A percentile compares a stretch with the other conserved stretches of the same genome.
These are phyloP conservation scores for Microglena sp. DNA, from an alignment of 139 green algal genomes.

Conservation along the genomic window DNA sequence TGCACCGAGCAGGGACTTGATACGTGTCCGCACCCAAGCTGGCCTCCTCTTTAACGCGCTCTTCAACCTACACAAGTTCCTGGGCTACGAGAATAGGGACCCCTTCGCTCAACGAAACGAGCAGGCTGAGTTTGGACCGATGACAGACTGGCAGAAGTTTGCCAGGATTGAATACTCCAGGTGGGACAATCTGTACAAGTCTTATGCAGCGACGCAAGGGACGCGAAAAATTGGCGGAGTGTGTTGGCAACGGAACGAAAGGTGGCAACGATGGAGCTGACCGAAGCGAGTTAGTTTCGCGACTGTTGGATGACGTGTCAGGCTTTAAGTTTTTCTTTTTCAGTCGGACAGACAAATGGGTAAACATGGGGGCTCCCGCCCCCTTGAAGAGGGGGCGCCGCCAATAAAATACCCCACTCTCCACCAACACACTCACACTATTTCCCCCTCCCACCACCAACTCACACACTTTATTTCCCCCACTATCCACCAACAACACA, in stretches of 20 bases:
- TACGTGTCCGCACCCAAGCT: slow-evolving; percentile 51
- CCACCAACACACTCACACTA: no score
- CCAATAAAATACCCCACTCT: no score
- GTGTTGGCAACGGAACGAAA: not conserved
- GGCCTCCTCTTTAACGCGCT: slow-evolving; percentile 95
- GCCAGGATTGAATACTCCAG: slow-evolving; percentile 55
- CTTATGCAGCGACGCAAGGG: not conserved
- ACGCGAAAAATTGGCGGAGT: not conserved
- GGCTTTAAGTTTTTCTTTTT: not conserved
- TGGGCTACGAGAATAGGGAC: slow-evolving; percentile 88
- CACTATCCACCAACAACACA: no score
- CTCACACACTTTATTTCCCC: no score
- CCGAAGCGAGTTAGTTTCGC: not conserved
- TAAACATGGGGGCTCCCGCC: no score
- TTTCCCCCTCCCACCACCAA: no score
- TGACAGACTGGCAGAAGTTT: slow-evolving; percentile 71
- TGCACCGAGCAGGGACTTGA: slow-evolving; percentile 84
- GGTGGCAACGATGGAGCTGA: no score
- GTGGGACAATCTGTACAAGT: no score
- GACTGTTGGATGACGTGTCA: not conserved
- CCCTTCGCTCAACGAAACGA: slow-evolving; percentile 41
- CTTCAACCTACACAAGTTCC: slow-evolving; percentile 99
- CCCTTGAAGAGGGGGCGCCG: no score
- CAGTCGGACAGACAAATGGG: not conserved
- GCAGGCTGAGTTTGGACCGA: slow-evolving; percentile 40